A percentile compares a stretch with the other conserved stretches of the same genome.
Conservation (phyloP, 2,329 filamentous ascomycete genomes). For the Calonectria henricotiae region DNA sequence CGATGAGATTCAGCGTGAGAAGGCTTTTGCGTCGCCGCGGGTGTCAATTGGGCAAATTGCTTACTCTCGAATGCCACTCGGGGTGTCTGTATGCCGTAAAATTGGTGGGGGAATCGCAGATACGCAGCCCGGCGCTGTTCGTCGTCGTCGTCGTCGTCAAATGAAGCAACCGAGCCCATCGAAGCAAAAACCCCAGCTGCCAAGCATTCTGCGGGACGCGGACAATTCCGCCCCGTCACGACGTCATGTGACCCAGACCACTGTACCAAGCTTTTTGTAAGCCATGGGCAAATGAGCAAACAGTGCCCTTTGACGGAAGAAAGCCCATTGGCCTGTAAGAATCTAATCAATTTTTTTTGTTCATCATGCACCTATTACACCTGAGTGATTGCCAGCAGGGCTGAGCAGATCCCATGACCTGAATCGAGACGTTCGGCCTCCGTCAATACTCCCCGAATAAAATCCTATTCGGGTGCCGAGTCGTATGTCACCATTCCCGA, state of each 20-base stretch:
- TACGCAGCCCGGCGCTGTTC: constrained; percentile 16
- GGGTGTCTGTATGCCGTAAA: background rate
- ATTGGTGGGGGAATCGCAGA: constrained; percentile 2
- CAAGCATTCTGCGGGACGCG: constrained; percentile 30
- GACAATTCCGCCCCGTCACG: constrained; percentile 37
- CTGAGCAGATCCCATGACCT: constrained; percentile 12
- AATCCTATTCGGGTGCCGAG: constrained; percentile 17
- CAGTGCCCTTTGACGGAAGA: background rate
- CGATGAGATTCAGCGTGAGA: too few species aligned
- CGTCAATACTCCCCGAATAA: constrained; percentile 15
- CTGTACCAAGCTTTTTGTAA: background rate
- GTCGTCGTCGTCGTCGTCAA: constrained; percentile 21
- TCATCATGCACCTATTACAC: background rate
- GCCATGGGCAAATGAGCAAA: constrained; percentile 1
- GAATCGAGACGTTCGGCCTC: constrained; percentile 1
- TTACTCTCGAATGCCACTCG: constrained; percentile 18
- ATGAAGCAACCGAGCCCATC: constrained; percentile 25
- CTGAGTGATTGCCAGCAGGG: background rate
- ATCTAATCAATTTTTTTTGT: background rate
- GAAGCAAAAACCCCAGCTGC: constrained; percentile 35
- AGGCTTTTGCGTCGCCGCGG: background rate
- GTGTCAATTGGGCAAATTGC: constrained; percentile 3
- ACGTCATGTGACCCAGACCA: constrained; percentile 39
- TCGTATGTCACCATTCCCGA: constrained; percentile 3
- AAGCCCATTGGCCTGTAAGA: constrained; percentile 18